Conservation (phyloP, 73 alveolate species). For the Tetrahymena borealis region DNA sequence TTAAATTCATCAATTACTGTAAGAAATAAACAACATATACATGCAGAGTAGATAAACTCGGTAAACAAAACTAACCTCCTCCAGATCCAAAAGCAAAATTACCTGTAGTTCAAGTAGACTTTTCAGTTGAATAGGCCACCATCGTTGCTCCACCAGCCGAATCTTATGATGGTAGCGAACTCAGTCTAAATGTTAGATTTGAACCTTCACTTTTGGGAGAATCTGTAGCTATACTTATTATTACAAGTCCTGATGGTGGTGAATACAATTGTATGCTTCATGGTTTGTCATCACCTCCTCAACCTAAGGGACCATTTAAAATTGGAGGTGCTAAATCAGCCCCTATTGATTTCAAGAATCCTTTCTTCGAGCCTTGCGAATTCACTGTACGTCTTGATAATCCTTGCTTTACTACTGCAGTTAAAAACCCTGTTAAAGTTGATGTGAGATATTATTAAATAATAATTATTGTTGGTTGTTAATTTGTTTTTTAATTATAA, state of each 20-base stretch:
- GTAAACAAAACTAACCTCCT: slow-evolving; percentile 72
- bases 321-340: slow-evolving; percentile 92
- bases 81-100: slow-evolving; percentile 44
- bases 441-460: slow-evolving; percentile 82
- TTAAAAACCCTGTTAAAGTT: slow-evolving; percentile 85
- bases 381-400: slow-evolving; percentile 92
- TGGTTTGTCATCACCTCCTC: slow-evolving; percentile 95
- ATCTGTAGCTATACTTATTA: slow-evolving; percentile 87
- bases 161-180: slow-evolving; percentile 89
- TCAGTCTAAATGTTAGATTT: slow-evolving; percentile 82
- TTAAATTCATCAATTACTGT: slow-evolving; percentile 85
- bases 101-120: slow-evolving; percentile 45
- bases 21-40: slow-evolving; percentile 91
- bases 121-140: slow-evolving; percentile 53
- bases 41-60: slow-evolving; percentile 81
- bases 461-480: slow-evolving; percentile 71
- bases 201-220: slow-evolving; percentile 94
- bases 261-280: slow-evolving; percentile 90
- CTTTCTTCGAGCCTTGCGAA: slow-evolving; percentile 91
- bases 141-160: slow-evolving; percentile 77
- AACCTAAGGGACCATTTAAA: slow-evolving; percentile 98
- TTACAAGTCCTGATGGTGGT: slow-evolving; percentile 91
- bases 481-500: background rate
- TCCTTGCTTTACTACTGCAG: slow-evolving; percentile 92
- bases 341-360: slow-evolving; percentile 95